Conservation (phyloP, 208 protist genomes). For the Cochliopodium minus region DNA sequence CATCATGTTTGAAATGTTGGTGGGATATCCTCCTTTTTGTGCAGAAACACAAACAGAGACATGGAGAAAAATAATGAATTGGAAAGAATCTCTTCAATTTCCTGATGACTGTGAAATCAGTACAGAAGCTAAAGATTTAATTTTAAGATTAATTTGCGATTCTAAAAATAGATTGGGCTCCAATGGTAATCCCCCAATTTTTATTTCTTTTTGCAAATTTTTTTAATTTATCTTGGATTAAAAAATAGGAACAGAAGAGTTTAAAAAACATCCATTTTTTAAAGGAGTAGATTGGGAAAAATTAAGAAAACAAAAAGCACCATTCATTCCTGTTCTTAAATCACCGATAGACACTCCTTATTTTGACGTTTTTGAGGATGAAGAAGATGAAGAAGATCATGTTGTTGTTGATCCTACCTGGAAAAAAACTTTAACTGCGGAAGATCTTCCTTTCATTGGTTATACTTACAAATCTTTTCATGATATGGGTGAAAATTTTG, state of each 20-base stretch:
- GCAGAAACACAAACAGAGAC: constrained; percentile 40
- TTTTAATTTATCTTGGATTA: too few species aligned
- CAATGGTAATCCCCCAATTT: constrained; percentile 1
- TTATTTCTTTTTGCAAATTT: too few species aligned
- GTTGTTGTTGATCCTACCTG: constrained; percentile 17
- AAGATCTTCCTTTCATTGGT: too few species aligned
- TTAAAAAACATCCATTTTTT: constrained; percentile 59
- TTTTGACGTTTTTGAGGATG: constrained; percentile 27
- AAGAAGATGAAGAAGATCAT: neutral
- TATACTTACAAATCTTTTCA: too few species aligned
- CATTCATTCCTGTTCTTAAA: constrained; percentile 28
- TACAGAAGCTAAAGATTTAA: constrained; percentile 64
- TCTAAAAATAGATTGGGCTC: constrained; percentile 49
- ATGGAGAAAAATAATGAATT: constrained; percentile 61
- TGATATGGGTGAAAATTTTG: too few species aligned
- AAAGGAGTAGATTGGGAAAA: constrained; percentile 20
- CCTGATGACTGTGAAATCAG: constrained; percentile 48
- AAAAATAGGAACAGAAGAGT: constrained; percentile 23
- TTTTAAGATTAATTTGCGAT: constrained; percentile 62
- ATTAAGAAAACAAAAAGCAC: constrained; percentile 24
- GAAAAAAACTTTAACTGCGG: too few species aligned
- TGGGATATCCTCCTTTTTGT: constrained; percentile 47
- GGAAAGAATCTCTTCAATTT: constrained; percentile 51
- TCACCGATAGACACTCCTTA: constrained; percentile 23
- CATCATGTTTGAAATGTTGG: constrained; percentile 50